A percentile compares a stretch with the other conserved stretches of the same genome.
These are phyloP conservation scores for Lipomyces orientalis DNA, from an alignment of 805 yeast genomes.

Conservation along the genomic window DNA sequence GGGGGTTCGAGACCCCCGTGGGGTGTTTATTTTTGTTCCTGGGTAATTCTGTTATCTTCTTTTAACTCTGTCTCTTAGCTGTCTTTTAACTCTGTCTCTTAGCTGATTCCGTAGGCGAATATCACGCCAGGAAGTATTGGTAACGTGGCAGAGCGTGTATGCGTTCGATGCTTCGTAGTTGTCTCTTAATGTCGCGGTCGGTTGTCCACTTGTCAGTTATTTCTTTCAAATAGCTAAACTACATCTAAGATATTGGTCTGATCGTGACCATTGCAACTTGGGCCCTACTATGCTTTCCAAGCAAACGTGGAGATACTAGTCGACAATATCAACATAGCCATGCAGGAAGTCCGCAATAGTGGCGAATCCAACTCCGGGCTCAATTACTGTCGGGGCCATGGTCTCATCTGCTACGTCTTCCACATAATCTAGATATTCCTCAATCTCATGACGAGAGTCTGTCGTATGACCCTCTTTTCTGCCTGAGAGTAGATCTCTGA, in stretches of 20 bases:
- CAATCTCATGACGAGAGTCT: neutral
- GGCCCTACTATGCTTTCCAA: neutral
- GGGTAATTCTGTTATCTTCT: no score
- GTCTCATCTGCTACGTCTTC: neutral
- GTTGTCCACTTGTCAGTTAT: no score
- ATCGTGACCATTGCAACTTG: neutral
- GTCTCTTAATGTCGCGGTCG: no score
- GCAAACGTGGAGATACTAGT: neutral
- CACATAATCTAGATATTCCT: neutral
- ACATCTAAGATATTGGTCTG: neutral
- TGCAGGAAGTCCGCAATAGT: slow-evolving; percentile 7
- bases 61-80: no score
- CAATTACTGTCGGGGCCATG: neutral
- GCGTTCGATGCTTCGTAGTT: no score
- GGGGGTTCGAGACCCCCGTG: slow-evolving; percentile 19
- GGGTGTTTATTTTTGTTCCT: slow-evolving; percentile 4
- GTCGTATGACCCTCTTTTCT: neutral
- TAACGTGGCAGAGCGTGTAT: no score
- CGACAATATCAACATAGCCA: slow-evolving; percentile 11
- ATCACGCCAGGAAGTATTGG: no score
- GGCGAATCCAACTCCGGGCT: neutral
- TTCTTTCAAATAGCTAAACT: no score
- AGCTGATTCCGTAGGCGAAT: no score
- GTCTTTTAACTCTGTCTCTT: no score
- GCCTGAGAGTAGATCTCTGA: neutral